A percentile compares a stretch with the other conserved stretches of the same genome.
These are phyloP conservation scores for Tanacetum coccineum DNA, from an alignment of 129 eudicot species.

Conservation along the genomic window DNA sequence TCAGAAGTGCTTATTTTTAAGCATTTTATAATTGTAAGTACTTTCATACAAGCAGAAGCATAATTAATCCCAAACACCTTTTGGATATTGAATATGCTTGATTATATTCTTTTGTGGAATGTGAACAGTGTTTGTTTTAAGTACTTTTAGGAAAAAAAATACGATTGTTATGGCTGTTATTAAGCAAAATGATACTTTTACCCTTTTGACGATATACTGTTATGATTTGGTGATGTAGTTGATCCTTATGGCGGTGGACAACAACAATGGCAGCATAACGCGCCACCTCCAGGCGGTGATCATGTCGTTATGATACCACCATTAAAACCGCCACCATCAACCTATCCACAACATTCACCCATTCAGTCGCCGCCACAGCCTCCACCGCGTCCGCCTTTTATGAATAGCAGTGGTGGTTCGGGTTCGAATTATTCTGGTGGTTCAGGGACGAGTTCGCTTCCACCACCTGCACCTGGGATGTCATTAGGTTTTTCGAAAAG, in stretches of 20 bases:
- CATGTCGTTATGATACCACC: conserved; percentile 28
- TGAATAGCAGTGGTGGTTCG: conserved; percentile 30
- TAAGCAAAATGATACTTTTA: too few relatives aligned
- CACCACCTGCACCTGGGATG: conserved; percentile 24
- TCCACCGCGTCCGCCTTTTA: conserved; percentile 19
- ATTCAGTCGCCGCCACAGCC: conserved; percentile 26
- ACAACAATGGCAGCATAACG: conserved; percentile 31
- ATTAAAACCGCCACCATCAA: conserved; percentile 23
- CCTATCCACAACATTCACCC: conserved; percentile 30
- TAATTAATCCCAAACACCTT: too few relatives aligned
- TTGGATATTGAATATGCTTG: neutral
- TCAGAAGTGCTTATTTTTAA: too few relatives aligned
- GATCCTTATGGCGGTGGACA: conserved; percentile 22
- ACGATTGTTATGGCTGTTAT: too few relatives aligned
- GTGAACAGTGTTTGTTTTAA: too few relatives aligned
- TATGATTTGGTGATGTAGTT: conserved; percentile 16
- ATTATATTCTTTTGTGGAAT: too few relatives aligned
- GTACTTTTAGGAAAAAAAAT: too few relatives aligned
- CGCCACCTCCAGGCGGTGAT: conserved; percentile 30
- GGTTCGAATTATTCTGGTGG: conserved; percentile 39
- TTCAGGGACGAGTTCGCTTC: conserved; percentile 26
- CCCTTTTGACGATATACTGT: too few relatives aligned
- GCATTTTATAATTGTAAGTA: too few relatives aligned
- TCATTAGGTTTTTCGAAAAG: conserved; percentile 36
- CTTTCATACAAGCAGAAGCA: too few relatives aligned